Conservation (phyloP, 768 basidiomycete species). For the Trametes punicea region DNA sequence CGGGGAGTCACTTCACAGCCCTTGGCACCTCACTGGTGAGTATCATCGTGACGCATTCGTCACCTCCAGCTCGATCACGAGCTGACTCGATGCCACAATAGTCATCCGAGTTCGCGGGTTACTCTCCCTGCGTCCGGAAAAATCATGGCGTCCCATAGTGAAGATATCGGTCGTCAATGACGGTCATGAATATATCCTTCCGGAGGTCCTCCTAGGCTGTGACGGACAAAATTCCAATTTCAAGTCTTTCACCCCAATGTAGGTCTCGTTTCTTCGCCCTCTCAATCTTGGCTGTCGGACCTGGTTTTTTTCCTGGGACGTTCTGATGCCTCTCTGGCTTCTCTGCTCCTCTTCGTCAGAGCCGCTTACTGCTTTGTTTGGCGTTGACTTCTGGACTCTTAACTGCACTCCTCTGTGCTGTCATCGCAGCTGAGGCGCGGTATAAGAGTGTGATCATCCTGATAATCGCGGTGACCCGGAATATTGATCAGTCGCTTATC, state of each 20-base stretch:
- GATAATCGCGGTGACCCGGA: too few species aligned
- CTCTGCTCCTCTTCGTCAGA: too few species aligned
- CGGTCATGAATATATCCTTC: constrained; percentile 10
- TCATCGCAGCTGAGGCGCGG: too few species aligned
- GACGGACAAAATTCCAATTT: constrained; percentile 73
- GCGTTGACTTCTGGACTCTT: background rate
- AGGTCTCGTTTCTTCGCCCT: constrained; percentile 25
- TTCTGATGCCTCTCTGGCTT: background rate
- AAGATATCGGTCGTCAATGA: constrained; percentile 52
- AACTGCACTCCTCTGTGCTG: background rate
- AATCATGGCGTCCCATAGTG: constrained; percentile 66
- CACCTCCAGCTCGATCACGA: background rate
- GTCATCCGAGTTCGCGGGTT: constrained; percentile 41
- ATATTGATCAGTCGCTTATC: background rate
- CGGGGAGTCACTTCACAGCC: too few species aligned
- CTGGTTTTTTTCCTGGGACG: background rate
- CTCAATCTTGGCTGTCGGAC: background rate
- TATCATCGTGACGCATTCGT: background rate
- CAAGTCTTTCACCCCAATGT: constrained; percentile 53
- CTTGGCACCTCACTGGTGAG: constrained; percentile 31
- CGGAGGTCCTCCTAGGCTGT: constrained; percentile 56
- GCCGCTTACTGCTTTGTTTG: background rate
- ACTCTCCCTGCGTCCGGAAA: constrained; percentile 49
- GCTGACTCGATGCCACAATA: constrained; percentile 13
- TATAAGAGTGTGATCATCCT: too few species aligned